phyloP scores from a whole-genome alignment of 176 grass and related monocot genomes.

The Avena sativa region DNA sequence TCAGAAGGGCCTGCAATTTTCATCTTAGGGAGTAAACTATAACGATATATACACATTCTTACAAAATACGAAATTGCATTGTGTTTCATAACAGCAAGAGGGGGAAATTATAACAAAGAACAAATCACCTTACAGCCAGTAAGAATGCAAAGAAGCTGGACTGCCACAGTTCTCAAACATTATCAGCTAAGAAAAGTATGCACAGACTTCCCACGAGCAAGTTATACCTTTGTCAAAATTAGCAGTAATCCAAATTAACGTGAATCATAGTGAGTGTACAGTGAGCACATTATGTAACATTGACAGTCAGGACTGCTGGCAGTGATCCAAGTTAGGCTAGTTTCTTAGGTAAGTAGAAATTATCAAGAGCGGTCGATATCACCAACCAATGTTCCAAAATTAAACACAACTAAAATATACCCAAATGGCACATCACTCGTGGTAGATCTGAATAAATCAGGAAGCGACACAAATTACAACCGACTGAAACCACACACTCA shows the following conservation, averaged over 20 bases:
- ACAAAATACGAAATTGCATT: not conserved
- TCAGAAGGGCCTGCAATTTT: not conserved
- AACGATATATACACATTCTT: not conserved
- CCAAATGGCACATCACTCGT: constrained; percentile 1
- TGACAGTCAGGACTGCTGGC: not conserved
- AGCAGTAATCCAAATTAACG: not conserved
- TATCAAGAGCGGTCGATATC: not conserved
- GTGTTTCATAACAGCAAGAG: too few species aligned
- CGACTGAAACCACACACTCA: constrained; percentile 15
- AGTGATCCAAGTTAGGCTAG: not conserved
- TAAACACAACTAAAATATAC: not conserved
- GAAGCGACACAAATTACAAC: not conserved
- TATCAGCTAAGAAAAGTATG: too few species aligned
- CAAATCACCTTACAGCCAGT: not conserved
- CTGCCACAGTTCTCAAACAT: not conserved
- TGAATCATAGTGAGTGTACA: not conserved
- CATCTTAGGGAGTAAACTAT: not conserved
- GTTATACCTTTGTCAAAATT: too few species aligned
- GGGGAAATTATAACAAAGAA: too few species aligned
- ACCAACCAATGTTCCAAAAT: not conserved
- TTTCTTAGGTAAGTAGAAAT: not conserved
- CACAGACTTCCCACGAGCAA: too few species aligned
- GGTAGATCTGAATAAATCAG: constrained; percentile 19
- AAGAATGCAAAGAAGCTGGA: not conserved
- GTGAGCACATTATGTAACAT: not conserved